Base-by-base conservation (phyloP, 139 green algal species). In the Chlamydomonas incerta region DNA sequence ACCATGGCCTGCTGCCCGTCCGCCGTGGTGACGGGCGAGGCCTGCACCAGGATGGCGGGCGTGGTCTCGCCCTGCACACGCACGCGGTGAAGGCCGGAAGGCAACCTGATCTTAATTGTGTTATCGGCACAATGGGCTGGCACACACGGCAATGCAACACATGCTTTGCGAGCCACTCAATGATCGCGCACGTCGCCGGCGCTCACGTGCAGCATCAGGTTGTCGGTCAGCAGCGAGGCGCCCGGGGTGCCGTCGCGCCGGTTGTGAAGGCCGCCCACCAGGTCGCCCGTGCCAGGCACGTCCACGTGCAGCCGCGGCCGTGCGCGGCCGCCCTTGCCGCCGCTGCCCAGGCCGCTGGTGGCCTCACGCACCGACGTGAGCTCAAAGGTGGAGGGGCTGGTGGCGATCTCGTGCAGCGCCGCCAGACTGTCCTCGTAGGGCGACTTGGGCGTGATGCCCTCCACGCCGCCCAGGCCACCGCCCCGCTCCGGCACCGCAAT, bases 321-420 rank as follows among this genome's bases (percentile, higher is more conserved):
- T 18, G n/a, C 13, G 2, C 77, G 77, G 41, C 63, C 63, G 24
- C 35, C 60, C 77, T 74, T 74, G 10, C 41, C 67, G 10, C 17
- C 67, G 67, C 67, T 60, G 55, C 55, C 55, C 18, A 26, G 46
- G 23, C 63, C 77, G 34, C 67, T 50, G 67, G 13, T 73, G 33
- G 46, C 63, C 55, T 83, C 75, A 15, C 75, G 75, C 8, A 46
- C 24, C 9, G 63, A 74, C 2, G 77, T 83, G 21, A 83, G 77
- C 23, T 83, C 72, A 66, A 81, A 90, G 34, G 80, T 79, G 63
- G 68, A 52, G 20, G 87, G 87, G 57, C 76, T 87, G 69, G 83
- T 91, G 1, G 88, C 88, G 47, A 91, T 89, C 57, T 91, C 88
- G 47, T 91, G 88, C 60, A 91, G 79, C 14, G 88, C 88, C 41